Conservation (phyloP, 306 rosid genomes). For the Acacia crassicarpa region DNA sequence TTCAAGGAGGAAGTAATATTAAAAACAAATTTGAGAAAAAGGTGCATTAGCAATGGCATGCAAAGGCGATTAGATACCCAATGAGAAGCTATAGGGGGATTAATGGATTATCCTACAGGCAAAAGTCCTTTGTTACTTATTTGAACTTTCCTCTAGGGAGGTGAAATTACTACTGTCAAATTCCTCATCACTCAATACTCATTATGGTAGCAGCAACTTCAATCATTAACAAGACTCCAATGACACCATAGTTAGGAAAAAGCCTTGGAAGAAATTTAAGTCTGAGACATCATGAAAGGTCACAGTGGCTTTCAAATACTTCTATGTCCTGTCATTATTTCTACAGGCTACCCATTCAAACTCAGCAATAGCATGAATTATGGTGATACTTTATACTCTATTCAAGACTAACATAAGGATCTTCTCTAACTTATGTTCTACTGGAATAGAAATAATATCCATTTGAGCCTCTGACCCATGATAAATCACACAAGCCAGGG, state of each 20-base stretch:
- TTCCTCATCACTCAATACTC: neutral
- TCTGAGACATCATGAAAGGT: conserved; percentile 8
- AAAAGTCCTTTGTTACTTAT: neutral
- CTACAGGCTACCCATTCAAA: conserved; percentile 13
- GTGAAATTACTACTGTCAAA: neutral
- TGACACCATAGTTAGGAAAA: neutral
- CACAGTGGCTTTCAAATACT: neutral
- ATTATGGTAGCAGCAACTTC: neutral
- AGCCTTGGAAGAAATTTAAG: neutral
- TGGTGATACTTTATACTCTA: conserved; percentile 2
- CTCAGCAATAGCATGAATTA: conserved; percentile 12
- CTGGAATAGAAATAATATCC: neutral
- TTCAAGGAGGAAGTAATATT: neutral
- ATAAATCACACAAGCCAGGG: neutral
- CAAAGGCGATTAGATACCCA: neutral
- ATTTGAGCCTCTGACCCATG: neutral
- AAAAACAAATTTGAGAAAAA: neutral
- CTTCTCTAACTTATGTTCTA: neutral
- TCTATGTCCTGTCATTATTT: neutral
- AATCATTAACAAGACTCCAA: conserved; percentile 5
- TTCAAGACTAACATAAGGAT: neutral
- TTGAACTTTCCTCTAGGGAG: neutral
- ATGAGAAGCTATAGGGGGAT: neutral
- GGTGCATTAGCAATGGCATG: neutral
- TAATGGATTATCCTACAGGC: neutral